Conservation (phyloP, 345 rosid genomes). For the Angophora floribunda region DNA sequence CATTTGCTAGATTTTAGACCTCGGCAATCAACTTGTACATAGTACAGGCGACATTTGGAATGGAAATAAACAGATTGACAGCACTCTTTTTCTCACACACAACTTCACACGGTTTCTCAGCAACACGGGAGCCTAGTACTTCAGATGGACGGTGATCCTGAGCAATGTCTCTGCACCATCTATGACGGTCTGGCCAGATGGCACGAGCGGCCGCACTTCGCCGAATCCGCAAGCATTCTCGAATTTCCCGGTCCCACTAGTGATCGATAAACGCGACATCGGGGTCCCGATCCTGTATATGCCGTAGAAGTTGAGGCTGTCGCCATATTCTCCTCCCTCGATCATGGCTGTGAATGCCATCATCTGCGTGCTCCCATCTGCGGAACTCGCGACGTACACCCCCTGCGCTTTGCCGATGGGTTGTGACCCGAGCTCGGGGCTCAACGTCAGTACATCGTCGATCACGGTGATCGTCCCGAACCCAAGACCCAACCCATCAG, state of each 20-base stretch:
- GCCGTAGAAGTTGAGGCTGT: slow-evolving; percentile 85
- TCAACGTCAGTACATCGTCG: slow-evolving; percentile 65
- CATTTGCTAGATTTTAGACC: background rate
- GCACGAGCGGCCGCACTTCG: slow-evolving; percentile 58
- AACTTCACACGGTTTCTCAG: background rate
- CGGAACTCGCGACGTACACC: slow-evolving; percentile 80
- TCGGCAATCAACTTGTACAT: background rate
- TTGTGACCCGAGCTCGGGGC: slow-evolving; percentile 78
- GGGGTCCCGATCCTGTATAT: slow-evolving; percentile 66
- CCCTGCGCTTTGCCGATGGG: slow-evolving; percentile 88
- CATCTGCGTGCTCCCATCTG: slow-evolving; percentile 87
- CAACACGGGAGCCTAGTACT: slow-evolving; percentile 8
- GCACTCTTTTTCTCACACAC: background rate
- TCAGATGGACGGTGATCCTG: slow-evolving; percentile 66
- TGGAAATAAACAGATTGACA: background rate
- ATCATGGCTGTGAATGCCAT: slow-evolving; percentile 92
- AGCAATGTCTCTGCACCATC: slow-evolving; percentile 72
- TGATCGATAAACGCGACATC: slow-evolving; percentile 68
- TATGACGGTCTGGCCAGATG: slow-evolving; percentile 55
- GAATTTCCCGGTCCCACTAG: slow-evolving; percentile 87
- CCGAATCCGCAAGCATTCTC: slow-evolving; percentile 65
- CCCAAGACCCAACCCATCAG: slow-evolving; percentile 79
- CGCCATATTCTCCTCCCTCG: slow-evolving; percentile 94
- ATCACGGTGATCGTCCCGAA: slow-evolving; percentile 89
- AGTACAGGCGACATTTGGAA: background rate